These are phyloP conservation scores for Agrocybe praecox DNA, from an alignment of 768 basidiomycete genomes.

Conservation along the genomic window DNA sequence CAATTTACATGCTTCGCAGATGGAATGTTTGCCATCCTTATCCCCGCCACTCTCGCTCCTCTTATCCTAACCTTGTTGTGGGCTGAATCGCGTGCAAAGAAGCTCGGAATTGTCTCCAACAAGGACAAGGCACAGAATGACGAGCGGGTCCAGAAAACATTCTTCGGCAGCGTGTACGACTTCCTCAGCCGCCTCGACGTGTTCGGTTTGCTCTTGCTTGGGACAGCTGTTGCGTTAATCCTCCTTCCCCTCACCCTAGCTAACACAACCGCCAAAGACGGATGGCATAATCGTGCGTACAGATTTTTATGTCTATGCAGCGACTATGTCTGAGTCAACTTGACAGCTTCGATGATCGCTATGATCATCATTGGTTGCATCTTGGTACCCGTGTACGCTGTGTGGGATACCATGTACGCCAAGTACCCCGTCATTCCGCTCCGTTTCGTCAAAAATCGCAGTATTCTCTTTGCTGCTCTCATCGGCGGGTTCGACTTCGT, in stretches of 20 bases:
- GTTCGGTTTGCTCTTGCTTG: slow-evolving; percentile 53
- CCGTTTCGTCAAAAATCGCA: slow-evolving; percentile 60
- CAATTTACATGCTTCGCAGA: too few species aligned
- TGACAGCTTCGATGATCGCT: slow-evolving; percentile 49
- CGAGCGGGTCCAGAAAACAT: too few species aligned
- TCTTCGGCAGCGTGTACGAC: slow-evolving; percentile 11
- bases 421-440: slow-evolving; percentile 60
- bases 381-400: slow-evolving; percentile 41
- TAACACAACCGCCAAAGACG: slow-evolving; percentile 34
- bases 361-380: slow-evolving; percentile 51
- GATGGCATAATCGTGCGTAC: slow-evolving; percentile 49
- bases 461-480: slow-evolving; percentile 56
- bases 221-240: slow-evolving; percentile 49
- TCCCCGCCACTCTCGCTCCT: slow-evolving; percentile 51
- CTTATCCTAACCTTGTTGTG: slow-evolving; percentile 57
- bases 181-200: slow-evolving; percentile 43
- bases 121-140: not conserved
- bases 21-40: slow-evolving; percentile 59
- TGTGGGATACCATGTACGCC: slow-evolving; percentile 55
- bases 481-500: slow-evolving; percentile 72
- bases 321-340: not conserved
- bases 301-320: not conserved
- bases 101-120: slow-evolving; percentile 29
- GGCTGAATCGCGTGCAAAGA: slow-evolving; percentile 52
- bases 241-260: slow-evolving; percentile 56